phyloP scores from a whole-genome alignment of 73 alveolate genomes.

The Diophrys sp. region DNA sequence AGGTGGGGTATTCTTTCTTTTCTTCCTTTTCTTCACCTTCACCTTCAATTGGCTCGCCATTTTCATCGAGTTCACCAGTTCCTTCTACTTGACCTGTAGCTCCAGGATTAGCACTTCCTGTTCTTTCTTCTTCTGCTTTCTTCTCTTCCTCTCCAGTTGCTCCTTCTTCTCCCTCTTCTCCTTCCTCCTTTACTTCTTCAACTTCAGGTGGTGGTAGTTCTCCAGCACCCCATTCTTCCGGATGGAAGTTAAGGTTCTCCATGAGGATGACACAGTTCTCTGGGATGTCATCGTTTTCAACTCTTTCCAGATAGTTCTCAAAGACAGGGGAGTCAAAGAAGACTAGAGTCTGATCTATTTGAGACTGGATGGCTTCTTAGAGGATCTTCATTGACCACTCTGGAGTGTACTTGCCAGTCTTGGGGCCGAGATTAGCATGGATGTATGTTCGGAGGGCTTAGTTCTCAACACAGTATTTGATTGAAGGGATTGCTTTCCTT shows the following conservation, averaged over 20 bases:
- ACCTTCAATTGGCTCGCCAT: constrained; percentile 1
- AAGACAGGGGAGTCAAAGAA: constrained; percentile 51
- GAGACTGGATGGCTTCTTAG: constrained; percentile 22
- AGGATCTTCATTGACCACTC: constrained; percentile 51
- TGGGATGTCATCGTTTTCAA: constrained; percentile 52
- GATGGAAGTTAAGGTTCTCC: too few relatives aligned
- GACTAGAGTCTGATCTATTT: constrained; percentile 52
- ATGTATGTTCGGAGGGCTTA: constrained; percentile 61
- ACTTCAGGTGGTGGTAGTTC: constrained; percentile 53
- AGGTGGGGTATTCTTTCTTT: constrained; percentile 10
- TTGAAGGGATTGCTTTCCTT: constrained; percentile 49
- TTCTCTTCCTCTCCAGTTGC: constrained; percentile 24
- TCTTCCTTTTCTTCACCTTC: constrained; percentile 11
- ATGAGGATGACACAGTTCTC: too few relatives aligned
- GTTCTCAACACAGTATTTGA: constrained; percentile 59
- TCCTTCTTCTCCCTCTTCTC: constrained; percentile 38
- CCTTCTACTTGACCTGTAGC: constrained; percentile 43
- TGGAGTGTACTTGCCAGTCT: constrained; percentile 46
- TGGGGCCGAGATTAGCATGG: constrained; percentile 53
- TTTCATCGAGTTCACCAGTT: constrained; percentile 41
- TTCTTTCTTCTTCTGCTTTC: constrained; percentile 7
- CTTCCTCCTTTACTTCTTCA: constrained; percentile 41
- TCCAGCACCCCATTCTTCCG: constrained; percentile 63
- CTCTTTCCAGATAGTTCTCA: constrained; percentile 50
- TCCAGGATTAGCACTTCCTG: constrained; percentile 22